These are phyloP conservation scores for Serendipita sp. DNA, from an alignment of 768 basidiomycete genomes.

Conservation along the genomic window DNA sequence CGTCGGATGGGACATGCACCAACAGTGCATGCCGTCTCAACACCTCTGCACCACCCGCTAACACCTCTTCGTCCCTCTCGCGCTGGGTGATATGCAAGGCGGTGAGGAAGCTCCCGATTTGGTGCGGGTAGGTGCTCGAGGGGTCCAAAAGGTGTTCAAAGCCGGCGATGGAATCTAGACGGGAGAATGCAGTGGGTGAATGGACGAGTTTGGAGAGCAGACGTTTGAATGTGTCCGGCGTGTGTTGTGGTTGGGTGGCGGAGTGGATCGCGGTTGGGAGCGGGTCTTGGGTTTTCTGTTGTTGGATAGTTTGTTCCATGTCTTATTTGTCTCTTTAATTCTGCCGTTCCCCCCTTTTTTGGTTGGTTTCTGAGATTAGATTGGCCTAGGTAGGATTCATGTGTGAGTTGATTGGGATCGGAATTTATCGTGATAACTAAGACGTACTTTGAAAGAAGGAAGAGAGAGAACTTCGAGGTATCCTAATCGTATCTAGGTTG, in stretches of 20 bases:
- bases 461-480: too few relatives aligned
- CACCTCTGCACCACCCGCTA: conserved; percentile 39
- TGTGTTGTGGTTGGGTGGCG: conserved; percentile 15
- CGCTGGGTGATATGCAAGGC: conserved; percentile 68
- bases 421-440: too few relatives aligned
- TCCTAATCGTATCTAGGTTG: too few relatives aligned
- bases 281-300: too few relatives aligned
- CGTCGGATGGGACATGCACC: conserved; percentile 29
- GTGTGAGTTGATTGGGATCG: too few relatives aligned
- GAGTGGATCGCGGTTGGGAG: background rate
- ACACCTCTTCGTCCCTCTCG: conserved; percentile 58
- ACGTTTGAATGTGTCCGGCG: conserved; percentile 67
- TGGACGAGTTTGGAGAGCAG: conserved; percentile 53
- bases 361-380: too few relatives aligned
- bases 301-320: too few relatives aligned
- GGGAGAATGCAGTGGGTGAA: conserved; percentile 23
- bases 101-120: conserved; percentile 82
- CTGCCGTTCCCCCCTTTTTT: too few relatives aligned
- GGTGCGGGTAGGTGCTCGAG: conserved; percentile 44
- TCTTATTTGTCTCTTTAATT: too few relatives aligned
- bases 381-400: too few relatives aligned
- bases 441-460: too few relatives aligned
- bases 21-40: conserved; percentile 7
- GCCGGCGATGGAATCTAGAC: conserved; percentile 51
- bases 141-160: conserved; percentile 58